A percentile compares a stretch with the other conserved stretches of the same genome.
These are phyloP conservation scores for Coleophoma cylindrospora DNA, from an alignment of 2,329 filamentous ascomycete species.

Conservation along the genomic window DNA sequence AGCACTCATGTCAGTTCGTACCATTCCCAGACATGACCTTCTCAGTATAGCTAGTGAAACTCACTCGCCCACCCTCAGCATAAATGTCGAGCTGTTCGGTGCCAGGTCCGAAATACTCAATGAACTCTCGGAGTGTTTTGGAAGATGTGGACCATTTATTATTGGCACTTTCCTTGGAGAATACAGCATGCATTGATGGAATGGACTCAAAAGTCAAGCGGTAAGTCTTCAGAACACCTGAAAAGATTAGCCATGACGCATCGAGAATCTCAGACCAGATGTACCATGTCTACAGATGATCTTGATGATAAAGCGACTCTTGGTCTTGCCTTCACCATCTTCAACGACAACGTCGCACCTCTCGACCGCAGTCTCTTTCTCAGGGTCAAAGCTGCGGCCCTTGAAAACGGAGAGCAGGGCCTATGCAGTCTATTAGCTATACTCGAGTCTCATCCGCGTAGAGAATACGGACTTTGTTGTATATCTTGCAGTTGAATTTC, in stretches of 20 bases:
- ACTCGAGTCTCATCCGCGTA: not conserved
- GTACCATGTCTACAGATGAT: slow-evolving; percentile 69
- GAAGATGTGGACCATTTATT: slow-evolving; percentile 72
- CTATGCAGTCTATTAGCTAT: slow-evolving; percentile 29
- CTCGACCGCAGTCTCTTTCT: slow-evolving; percentile 67
- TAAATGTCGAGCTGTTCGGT: slow-evolving; percentile 79
- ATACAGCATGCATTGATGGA: slow-evolving; percentile 72
- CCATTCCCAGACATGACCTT: slow-evolving; percentile 67
- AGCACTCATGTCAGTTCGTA: slow-evolving; percentile 18
- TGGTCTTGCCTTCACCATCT: slow-evolving; percentile 59
- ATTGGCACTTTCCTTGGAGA: slow-evolving; percentile 58
- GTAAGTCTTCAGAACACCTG: slow-evolving; percentile 72
- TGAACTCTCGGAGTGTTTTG: slow-evolving; percentile 65
- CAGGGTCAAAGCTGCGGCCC: slow-evolving; percentile 57
- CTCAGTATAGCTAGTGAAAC: slow-evolving; percentile 78
- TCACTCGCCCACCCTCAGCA: slow-evolving; percentile 61
- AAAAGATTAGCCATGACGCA: slow-evolving; percentile 3
- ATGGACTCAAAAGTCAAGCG: slow-evolving; percentile 69
- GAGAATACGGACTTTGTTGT: slow-evolving; percentile 52
- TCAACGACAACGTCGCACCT: slow-evolving; percentile 70
- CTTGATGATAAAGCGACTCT: slow-evolving; percentile 70
- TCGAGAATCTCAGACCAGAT: not conserved
- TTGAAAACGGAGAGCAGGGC: slow-evolving; percentile 71
- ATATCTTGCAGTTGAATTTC: slow-evolving; percentile 72
- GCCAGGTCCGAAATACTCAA: slow-evolving; percentile 76